Evolutionary conservation across 441 rosid species (phyloP).

Genomic region (Adansonia madagascariensis): DNA sequence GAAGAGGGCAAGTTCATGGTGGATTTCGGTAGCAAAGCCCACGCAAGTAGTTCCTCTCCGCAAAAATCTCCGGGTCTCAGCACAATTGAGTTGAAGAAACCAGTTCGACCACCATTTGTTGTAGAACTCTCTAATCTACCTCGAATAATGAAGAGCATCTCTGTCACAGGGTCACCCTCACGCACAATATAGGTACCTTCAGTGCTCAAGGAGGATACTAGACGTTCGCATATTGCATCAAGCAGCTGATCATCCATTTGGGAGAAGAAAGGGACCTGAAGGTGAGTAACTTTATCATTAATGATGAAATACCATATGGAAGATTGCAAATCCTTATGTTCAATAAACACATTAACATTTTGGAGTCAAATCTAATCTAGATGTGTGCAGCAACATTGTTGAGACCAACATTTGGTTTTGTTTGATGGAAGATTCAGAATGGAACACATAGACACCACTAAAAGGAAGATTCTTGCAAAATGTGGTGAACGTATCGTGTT

Average conservation of each 20-base stretch:
- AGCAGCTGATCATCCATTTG: constrained; percentile 94
- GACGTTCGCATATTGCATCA: constrained; percentile 84
- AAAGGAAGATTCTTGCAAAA: constrained; percentile 10
- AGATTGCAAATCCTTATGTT: not conserved
- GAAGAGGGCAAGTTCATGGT: constrained; percentile 77
- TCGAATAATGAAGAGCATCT: constrained; percentile 82
- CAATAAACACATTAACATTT: not conserved
- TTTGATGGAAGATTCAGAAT: not conserved
- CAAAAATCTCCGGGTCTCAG: constrained; percentile 87
- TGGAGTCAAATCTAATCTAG: not conserved
- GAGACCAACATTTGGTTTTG: not conserved
- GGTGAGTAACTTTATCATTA: not conserved
- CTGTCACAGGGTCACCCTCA: constrained; percentile 86
- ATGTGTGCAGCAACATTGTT: not conserved
- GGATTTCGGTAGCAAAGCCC: constrained; percentile 87
- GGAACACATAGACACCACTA: not conserved
- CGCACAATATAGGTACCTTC: constrained; percentile 78
- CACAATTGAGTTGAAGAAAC: constrained; percentile 77
- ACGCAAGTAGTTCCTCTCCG: constrained; percentile 87
- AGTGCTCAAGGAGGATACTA: constrained; percentile 78
- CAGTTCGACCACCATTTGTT: constrained; percentile 87
- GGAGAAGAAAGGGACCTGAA: constrained; percentile 85
- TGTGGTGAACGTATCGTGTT: not conserved
- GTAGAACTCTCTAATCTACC: constrained; percentile 91
- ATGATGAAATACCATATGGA: not conserved